Percentiles rank a stretch among this genome's conserved stretches.
phyloP scores from a whole-genome alignment of 139 green algal species.

The Closterium sp. region DNA sequence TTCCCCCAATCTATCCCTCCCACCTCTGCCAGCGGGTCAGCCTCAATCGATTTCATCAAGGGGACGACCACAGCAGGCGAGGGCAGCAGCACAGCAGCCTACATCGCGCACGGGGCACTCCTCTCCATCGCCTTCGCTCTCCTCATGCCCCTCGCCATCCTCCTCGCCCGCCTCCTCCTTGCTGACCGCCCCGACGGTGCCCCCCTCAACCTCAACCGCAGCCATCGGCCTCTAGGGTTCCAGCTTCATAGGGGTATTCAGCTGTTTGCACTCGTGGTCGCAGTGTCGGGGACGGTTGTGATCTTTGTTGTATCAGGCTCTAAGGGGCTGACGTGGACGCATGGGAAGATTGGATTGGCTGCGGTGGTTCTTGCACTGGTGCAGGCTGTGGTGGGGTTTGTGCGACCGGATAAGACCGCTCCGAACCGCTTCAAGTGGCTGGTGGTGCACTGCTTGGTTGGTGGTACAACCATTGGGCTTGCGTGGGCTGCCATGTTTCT shows the following conservation, averaged over 20 bases:
- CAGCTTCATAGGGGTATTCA: neutral
- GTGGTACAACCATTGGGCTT: neutral
- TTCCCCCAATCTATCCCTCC: neutral
- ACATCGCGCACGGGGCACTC: neutral
- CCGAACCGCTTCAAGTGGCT: neutral
- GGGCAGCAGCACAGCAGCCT: neutral
- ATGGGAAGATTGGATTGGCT: neutral
- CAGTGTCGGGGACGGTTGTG: neutral
- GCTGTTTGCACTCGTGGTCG: neutral
- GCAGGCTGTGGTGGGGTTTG: neutral
- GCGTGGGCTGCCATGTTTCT: neutral
- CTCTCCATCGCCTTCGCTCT: neutral
- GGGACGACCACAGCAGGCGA: neutral
- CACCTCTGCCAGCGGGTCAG: neutral
- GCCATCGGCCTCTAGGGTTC: neutral
- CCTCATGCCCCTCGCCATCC: neutral
- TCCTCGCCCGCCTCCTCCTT: neutral
- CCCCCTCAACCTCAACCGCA: too few species aligned
- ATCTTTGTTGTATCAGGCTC: neutral
- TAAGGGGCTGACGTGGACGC: neutral
- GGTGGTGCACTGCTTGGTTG: neutral
- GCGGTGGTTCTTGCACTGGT: neutral
- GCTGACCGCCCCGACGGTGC: neutral
- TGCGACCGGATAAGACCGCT: neutral
- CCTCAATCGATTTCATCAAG: neutral